Evolutionary conservation across 192 early-diverging fungal species (phyloP).

Genomic region (Helicostylum pulchrum): DNA sequence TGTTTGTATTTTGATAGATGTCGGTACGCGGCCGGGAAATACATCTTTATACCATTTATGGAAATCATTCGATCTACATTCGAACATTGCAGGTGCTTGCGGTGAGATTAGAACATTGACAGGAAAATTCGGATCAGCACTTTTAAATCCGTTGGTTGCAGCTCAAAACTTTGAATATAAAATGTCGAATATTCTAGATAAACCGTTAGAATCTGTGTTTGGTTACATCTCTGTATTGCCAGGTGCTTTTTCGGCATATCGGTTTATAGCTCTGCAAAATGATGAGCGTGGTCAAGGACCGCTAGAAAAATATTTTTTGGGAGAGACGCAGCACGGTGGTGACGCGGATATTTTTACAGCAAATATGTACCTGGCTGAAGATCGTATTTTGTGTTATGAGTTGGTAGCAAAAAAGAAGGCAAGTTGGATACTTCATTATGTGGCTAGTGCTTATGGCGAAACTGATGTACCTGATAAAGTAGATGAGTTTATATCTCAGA

Average conservation of each 20-base stretch:
- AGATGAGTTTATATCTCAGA: constrained; percentile 73
- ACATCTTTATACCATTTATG: constrained; percentile 74
- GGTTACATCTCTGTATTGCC: constrained; percentile 84
- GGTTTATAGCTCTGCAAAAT: constrained; percentile 67
- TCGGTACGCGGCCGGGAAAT: constrained; percentile 76
- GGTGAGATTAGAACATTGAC: constrained; percentile 74
- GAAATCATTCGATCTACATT: constrained; percentile 74
- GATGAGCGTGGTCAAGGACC: constrained; percentile 56
- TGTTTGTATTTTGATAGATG: constrained; percentile 66
- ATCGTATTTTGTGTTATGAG: constrained; percentile 82
- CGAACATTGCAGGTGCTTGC: constrained; percentile 75
- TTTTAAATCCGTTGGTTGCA: constrained; percentile 72
- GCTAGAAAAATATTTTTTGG: constrained; percentile 71
- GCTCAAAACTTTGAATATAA: constrained; percentile 86
- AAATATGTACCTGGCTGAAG: constrained; percentile 67
- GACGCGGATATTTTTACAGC: constrained; percentile 62
- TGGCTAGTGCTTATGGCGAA: constrained; percentile 64
- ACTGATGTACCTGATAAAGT: constrained; percentile 72
- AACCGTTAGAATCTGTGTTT: constrained; percentile 76
- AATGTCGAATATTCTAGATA: constrained; percentile 74
- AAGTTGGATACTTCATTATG: constrained; percentile 70
- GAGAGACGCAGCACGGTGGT: constrained; percentile 62
- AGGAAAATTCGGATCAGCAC: constrained; percentile 43
- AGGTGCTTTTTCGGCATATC: constrained; percentile 82
- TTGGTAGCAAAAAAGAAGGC: constrained; percentile 68